These are phyloP conservation scores for Apiospora kogelbergensis DNA, from an alignment of 2,329 filamentous ascomycete genomes.

Conservation along the genomic window DNA sequence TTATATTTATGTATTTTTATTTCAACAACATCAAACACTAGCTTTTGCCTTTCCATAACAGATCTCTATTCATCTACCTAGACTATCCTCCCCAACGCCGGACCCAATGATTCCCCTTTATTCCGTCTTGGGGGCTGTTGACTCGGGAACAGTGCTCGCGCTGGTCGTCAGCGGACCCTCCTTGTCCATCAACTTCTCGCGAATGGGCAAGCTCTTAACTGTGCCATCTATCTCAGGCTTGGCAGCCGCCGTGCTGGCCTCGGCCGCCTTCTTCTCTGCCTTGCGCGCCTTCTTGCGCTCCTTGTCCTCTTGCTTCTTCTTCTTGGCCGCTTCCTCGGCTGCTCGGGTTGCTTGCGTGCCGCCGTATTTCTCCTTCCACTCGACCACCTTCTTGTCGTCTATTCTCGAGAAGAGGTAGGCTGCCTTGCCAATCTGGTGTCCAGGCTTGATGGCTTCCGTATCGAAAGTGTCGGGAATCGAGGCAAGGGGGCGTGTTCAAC, in stretches of 20 bases:
- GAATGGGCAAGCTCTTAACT: conserved; percentile 27
- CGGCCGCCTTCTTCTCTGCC: conserved; percentile 21
- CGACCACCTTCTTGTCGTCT: conserved; percentile 68
- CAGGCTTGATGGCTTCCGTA: conserved; percentile 50
- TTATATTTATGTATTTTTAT: neutral
- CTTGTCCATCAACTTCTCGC: conserved; percentile 30
- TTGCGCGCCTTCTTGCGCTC: conserved; percentile 31
- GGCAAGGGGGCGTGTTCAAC: conserved; percentile 51
- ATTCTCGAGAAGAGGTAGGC: conserved; percentile 71
- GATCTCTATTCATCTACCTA: neutral
- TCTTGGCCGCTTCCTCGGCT: conserved; percentile 30
- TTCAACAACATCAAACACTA: neutral
- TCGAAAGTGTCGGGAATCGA: conserved; percentile 58
- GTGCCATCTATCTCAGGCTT: conserved; percentile 25
- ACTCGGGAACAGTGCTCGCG: conserved; percentile 17
- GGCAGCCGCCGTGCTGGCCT: conserved; percentile 14
- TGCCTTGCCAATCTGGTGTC: conserved; percentile 68
- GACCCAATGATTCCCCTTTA: neutral
- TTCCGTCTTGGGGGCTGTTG: conserved; percentile 18
- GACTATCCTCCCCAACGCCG: neutral
- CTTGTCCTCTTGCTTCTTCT: conserved; percentile 31
- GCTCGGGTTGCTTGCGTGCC: conserved; percentile 27
- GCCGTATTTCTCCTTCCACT: conserved; percentile 69
- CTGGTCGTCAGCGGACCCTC: conserved; percentile 18
- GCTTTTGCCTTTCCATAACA: neutral